Conservation (phyloP, 352 stramenopile genomes). For the Globisporangium apiculatum region DNA sequence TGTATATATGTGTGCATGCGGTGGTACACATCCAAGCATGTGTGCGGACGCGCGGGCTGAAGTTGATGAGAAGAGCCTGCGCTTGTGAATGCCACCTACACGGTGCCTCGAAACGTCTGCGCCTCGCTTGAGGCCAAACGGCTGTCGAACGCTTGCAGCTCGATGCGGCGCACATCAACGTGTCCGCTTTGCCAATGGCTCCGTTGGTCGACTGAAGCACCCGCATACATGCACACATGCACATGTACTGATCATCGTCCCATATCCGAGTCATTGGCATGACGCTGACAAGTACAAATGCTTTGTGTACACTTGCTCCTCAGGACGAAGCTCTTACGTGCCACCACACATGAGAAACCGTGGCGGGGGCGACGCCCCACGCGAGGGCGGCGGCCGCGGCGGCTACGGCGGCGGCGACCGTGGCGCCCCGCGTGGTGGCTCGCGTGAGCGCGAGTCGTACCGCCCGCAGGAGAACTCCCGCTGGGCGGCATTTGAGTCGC, state of each 20-base stretch:
- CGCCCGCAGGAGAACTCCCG: conserved; percentile 38
- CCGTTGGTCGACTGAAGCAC: no score
- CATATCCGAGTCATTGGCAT: not conserved
- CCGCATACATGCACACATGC: not conserved
- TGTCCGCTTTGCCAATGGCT: no score
- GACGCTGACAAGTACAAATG: not conserved
- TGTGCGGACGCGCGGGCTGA: no score
- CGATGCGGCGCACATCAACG: not conserved
- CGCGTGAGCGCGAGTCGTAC: conserved; percentile 22
- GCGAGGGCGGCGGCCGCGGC: conserved; percentile 20
- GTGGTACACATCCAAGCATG: no score
- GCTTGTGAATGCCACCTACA: no score
- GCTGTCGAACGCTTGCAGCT: not conserved
- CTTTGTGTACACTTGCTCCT: not conserved
- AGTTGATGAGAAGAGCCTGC: no score
- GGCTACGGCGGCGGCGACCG: conserved; percentile 21
- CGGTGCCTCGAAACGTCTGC: no score
- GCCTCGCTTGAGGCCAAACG: no score
- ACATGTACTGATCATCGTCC: not conserved
- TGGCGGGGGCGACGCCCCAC: conserved; percentile 22
- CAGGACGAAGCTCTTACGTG: conserved; percentile 72
- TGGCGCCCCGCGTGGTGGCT: conserved; percentile 24
- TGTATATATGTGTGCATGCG: not conserved
- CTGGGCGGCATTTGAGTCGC: conserved; percentile 48
- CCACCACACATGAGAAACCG: conserved; percentile 60